Conservation (phyloP, 2,329 filamentous ascomycete species). For the Acrodontium crateriforme region DNA sequence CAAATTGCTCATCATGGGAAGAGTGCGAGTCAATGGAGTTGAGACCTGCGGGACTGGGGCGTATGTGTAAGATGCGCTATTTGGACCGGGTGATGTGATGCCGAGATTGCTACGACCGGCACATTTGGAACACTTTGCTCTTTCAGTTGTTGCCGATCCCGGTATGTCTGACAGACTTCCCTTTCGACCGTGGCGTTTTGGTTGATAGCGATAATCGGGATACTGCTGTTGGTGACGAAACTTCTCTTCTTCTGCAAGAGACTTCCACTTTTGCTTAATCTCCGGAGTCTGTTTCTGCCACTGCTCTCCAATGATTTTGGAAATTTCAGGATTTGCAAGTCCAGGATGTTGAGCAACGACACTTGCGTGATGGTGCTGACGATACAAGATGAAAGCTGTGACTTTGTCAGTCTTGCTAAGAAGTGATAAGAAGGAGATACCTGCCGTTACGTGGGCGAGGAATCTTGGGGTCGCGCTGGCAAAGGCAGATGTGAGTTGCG, state of each 20-base stretch:
- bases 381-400: conserved; percentile 92
- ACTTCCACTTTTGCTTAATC: conserved; percentile 75
- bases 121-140: conserved; percentile 52
- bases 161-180: conserved; percentile 20
- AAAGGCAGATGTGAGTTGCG: conserved; percentile 47
- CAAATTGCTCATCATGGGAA: conserved; percentile 22
- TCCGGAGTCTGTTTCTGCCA: conserved; percentile 68
- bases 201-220: conserved; percentile 88
- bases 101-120: conserved; percentile 53
- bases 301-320: conserved; percentile 89
- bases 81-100: conserved; percentile 10
- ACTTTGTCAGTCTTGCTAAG: conserved; percentile 32
- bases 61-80: conserved; percentile 14
- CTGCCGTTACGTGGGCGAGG: conserved; percentile 57
- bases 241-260: conserved; percentile 86
- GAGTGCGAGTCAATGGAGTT: conserved; percentile 23
- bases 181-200: conserved; percentile 43
- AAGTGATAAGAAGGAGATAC: conserved; percentile 20
- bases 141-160: conserved; percentile 22
- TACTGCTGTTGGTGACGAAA: conserved; percentile 76
- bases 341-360: conserved; percentile 76
- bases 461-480: conserved; percentile 58
- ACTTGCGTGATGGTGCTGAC: conserved; percentile 75
- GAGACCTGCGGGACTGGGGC: conserved; percentile 18
- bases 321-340: conserved; percentile 87